Conservation (phyloP, 768 basidiomycete genomes). For the Cyclocybe aegerita region DNA sequence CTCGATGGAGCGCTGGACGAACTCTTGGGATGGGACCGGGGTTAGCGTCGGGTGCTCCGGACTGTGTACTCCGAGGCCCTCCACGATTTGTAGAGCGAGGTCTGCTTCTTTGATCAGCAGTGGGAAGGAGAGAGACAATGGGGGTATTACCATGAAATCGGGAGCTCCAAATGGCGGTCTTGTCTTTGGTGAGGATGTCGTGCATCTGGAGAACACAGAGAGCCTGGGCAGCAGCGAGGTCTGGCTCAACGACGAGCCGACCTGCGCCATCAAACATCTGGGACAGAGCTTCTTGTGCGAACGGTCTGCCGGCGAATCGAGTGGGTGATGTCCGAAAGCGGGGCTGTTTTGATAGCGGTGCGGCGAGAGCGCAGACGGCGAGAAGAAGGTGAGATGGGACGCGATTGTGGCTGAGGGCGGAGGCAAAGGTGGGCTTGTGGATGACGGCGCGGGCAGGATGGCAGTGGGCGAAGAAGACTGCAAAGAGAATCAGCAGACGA, state of each 20-base stretch:
- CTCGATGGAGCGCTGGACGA: constrained; percentile 62
- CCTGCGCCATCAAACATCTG: constrained; percentile 75
- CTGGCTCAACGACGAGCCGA: constrained; percentile 59
- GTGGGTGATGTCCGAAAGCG: constrained; percentile 53
- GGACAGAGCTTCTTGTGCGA: constrained; percentile 61
- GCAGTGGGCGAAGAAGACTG: constrained; percentile 83
- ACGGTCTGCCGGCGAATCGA: constrained; percentile 54
- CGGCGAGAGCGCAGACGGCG: constrained; percentile 76
- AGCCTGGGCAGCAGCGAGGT: constrained; percentile 73
- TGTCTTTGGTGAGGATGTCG: constrained; percentile 50
- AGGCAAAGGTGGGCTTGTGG: constrained; percentile 76
- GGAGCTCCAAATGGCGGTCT: constrained; percentile 34
- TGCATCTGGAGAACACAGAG: constrained; percentile 72
- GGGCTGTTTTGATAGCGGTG: constrained; percentile 70
- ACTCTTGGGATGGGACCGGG: constrained; percentile 56
- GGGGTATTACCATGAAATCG: constrained; percentile 49
- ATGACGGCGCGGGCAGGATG: constrained; percentile 76
- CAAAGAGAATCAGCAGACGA: constrained; percentile 10
- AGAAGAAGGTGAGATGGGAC: constrained; percentile 72
- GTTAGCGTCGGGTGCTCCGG: constrained; percentile 62
- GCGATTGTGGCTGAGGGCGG: constrained; percentile 61
- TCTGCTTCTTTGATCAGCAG: constrained; percentile 39
- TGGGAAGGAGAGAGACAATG: constrained; percentile 13
- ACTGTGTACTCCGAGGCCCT: constrained; percentile 62
- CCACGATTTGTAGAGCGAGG: constrained; percentile 65